Percentiles rank a stretch among this genome's conserved stretches.
phyloP scores from a whole-genome alignment of 139 green algal genomes.

The Dunaliella primolecta region DNA sequence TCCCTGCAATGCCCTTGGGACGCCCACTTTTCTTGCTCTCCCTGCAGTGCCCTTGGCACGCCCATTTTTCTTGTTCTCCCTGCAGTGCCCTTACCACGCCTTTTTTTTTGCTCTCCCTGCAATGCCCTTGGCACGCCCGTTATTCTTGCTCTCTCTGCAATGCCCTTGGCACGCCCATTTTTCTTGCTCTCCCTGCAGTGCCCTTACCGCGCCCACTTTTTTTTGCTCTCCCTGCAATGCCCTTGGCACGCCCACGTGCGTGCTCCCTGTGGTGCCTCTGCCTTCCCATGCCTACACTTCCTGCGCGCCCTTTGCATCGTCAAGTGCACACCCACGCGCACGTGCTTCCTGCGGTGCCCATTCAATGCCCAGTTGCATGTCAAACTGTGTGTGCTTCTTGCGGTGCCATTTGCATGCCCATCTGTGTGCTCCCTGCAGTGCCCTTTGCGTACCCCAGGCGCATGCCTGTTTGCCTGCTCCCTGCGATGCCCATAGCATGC shows the following conservation, averaged over 20 bases:
- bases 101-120: neutral
- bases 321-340: too few relatives aligned
- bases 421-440: neutral
- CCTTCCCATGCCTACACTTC: too few relatives aligned
- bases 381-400: too few relatives aligned
- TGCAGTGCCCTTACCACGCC: neutral
- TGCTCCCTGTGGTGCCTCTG: too few relatives aligned
- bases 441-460: too few relatives aligned
- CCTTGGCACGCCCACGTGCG: neutral
- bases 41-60: neutral
- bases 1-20: neutral
- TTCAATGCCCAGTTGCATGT: too few relatives aligned
- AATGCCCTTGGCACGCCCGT: neutral
- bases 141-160: neutral
- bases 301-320: too few relatives aligned
- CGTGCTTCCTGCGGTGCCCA: too few relatives aligned
- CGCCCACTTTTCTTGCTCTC: neutral
- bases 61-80: neutral
- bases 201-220: too few relatives aligned
- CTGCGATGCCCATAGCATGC: neutral
- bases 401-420: neutral
- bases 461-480: too few relatives aligned
- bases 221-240: neutral
- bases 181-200: neutral
- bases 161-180: neutral